Evolutionary conservation across 2,329 filamentous ascomycete species (phyloP).

Genomic region (Chaetothyriales sp.): DNA sequence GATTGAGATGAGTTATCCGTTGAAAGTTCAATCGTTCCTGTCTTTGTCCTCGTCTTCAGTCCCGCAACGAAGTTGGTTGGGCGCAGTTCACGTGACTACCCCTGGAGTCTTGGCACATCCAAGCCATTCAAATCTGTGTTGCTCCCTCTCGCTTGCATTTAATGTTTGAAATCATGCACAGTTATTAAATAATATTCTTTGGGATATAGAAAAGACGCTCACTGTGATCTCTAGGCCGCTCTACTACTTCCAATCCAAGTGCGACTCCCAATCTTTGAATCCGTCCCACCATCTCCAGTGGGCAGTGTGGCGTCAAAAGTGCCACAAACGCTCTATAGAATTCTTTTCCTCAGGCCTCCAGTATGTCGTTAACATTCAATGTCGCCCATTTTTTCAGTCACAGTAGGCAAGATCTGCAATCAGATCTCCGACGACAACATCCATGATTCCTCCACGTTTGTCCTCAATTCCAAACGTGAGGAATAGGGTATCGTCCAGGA

Average conservation of each 20-base stretch:
- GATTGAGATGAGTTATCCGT: no score
- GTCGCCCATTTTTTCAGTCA: background rate
- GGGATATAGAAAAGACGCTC: no score
- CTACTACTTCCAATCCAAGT: no score
- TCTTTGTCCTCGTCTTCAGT: background rate
- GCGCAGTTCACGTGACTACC: background rate
- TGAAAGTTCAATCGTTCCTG: background rate
- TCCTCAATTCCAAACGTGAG: constrained; percentile 44
- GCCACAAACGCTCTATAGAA: background rate
- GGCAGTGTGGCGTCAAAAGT: no score
- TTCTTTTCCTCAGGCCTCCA: background rate
- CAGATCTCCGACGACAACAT: constrained; percentile 36
- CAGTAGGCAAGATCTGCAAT: constrained; percentile 30
- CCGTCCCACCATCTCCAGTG: no score
- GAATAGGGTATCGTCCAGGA: constrained; percentile 40
- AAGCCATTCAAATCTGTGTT: no score
- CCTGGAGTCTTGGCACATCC: background rate
- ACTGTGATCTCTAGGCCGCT: no score
- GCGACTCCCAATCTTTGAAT: no score
- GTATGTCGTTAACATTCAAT: background rate
- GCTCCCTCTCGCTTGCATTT: no score
- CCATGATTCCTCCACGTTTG: constrained; percentile 32
- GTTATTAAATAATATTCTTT: no score
- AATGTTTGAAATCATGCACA: no score
- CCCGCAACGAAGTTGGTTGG: background rate